phyloP scores from a whole-genome alignment of 345 rosid species.

The Mallotus nudiflorus region DNA sequence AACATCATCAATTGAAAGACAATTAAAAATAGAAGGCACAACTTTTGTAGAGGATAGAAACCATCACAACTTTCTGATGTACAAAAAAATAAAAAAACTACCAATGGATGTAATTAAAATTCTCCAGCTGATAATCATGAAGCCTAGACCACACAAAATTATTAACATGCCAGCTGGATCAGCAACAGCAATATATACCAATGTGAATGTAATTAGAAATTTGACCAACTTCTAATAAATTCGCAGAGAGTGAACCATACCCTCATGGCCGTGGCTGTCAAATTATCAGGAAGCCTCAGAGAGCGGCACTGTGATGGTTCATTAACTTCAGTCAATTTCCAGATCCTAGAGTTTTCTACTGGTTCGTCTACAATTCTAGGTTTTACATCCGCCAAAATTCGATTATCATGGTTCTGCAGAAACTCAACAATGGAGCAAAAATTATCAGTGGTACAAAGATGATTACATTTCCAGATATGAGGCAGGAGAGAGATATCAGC shows the following conservation, averaged over 20 bases:
- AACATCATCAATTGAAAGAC: background rate
- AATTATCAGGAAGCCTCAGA: conserved; percentile 62
- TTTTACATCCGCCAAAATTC: conserved; percentile 56
- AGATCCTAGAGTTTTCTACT: conserved; percentile 55
- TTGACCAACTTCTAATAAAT: background rate
- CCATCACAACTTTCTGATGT: background rate
- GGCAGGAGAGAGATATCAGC: conserved; percentile 7
- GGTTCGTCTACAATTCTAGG: conserved; percentile 67
- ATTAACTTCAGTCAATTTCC: conserved; percentile 75
- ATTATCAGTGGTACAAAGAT: background rate
- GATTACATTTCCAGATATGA: background rate
- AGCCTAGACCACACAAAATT: background rate
- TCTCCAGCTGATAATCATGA: background rate
- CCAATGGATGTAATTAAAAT: background rate
- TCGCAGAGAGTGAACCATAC: conserved; percentile 34
- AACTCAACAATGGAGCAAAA: conserved; percentile 14
- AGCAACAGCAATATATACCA: background rate
- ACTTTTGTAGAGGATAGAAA: background rate
- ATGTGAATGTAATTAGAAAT: background rate
- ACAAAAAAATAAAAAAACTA: background rate
- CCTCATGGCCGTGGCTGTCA: conserved; percentile 53
- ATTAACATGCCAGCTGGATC: conserved; percentile 8
- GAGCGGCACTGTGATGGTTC: conserved; percentile 73
- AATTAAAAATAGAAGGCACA: background rate
- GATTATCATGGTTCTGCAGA: conserved; percentile 53